Evolutionary conservation across 2,329 filamentous ascomycete genomes (phyloP), one percentile per base, ranked within the genome.

Genomic region (Colletotrichum liaoningense): DNA sequence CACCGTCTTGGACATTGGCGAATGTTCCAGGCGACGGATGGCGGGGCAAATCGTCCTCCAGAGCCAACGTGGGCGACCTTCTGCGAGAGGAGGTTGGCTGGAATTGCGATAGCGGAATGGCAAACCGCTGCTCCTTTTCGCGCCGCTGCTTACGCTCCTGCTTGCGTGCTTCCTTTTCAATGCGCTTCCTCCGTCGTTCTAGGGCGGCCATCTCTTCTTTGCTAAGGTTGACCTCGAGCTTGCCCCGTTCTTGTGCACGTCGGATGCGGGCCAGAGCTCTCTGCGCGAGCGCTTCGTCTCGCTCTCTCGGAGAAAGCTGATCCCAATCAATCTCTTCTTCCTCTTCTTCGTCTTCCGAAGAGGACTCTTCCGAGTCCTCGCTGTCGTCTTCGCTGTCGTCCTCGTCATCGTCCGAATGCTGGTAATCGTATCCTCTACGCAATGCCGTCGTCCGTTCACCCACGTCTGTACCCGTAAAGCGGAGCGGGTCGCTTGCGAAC

Each of bases 121-220:
- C 84, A 58, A 89, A 83, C 28, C 89, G 85, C 67, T 87, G 83
- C 67, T 87, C 84, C 76, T 83, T 81, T 67, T 81, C 80, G 74
- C 81, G 86, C 57, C 80, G 80, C 77, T 82, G 82, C 78, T 80
- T 85, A 76, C 81, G 78, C 26, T 82, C 81, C 64, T 79, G 79
- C 30, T 79, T 79, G 57, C 80, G 81, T 65, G 86, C 84, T 52
- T 84, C 83, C 42, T 86, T 85, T 76, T 88, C 85, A 77, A 91
- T 84, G 71, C 92, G 90, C 80, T 91, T 90, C 75, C 89, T 85
- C 78, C 89, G 87, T 75, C 91, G 90, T 80, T 96, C 93, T 77
- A 97, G 87, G 59, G 95, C 95, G 74, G 92, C 93, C 77, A 98
- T 86, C 82, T 98, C 95, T 67, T 93, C 91, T 78, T 92, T 90